Percentiles rank a stretch among this genome's conserved stretches.
Conservation (phyloP, 108 stramenopile genomes). For the Seminavis robusta region DNA sequence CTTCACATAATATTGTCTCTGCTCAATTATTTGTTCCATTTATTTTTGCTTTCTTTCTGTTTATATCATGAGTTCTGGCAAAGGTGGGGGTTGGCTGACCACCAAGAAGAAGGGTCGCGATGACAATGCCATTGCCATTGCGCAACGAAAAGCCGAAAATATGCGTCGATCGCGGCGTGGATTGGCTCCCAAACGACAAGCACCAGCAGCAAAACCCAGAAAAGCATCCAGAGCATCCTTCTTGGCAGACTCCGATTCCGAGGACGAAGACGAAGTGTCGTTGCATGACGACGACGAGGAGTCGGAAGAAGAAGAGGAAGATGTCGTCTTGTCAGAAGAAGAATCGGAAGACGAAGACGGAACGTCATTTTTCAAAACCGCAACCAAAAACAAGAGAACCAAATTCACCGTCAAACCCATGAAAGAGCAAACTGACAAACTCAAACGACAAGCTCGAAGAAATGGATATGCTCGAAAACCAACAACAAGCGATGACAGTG, state of each 20-base stretch:
- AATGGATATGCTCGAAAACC: not conserved
- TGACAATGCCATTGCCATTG: slow-evolving; percentile 40
- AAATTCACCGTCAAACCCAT: not conserved
- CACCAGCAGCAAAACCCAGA: slow-evolving; percentile 18
- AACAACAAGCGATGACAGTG: not conserved
- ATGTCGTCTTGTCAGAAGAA: slow-evolving; percentile 20
- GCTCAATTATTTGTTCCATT: too few species aligned
- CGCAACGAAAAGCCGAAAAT: slow-evolving; percentile 19
- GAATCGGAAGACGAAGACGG: slow-evolving; percentile 3
- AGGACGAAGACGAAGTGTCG: slow-evolving; percentile 9
- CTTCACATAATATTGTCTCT: too few species aligned
- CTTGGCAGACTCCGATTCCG: slow-evolving; percentile 1
- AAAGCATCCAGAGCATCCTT: too few species aligned
- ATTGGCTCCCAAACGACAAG: slow-evolving; percentile 2
- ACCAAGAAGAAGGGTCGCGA: slow-evolving; percentile 63
- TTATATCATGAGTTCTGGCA: too few species aligned
- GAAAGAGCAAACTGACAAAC: not conserved
- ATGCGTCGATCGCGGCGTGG: not conserved
- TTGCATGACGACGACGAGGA: slow-evolving; percentile 24
- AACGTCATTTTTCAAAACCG: not conserved
- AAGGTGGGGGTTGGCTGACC: slow-evolving; percentile 63
- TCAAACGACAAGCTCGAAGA: not conserved
- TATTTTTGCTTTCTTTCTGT: too few species aligned
- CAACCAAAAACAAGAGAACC: too few species aligned
- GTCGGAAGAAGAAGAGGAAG: slow-evolving; percentile 36